Evolutionary conservation across 768 basidiomycete genomes (phyloP).

Genomic region (Suillus hirtellus): DNA sequence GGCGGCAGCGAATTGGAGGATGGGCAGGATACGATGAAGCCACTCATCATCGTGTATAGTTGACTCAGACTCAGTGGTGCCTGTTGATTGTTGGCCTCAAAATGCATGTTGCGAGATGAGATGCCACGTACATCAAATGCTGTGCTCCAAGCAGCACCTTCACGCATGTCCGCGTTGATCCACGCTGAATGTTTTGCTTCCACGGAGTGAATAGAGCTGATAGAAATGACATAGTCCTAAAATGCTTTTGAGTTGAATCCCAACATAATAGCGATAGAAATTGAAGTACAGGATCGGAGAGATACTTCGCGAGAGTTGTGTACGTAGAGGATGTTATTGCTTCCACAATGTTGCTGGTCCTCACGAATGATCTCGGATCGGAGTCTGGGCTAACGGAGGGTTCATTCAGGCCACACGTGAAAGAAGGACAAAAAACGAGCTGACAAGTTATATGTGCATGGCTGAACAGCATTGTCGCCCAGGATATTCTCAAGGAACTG

Average conservation of each 20-base stretch:
- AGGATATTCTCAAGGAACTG: slow-evolving; percentile 47
- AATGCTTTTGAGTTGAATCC: slow-evolving; percentile 1
- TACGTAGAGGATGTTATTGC: slow-evolving; percentile 57
- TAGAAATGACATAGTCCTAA: slow-evolving; percentile 48
- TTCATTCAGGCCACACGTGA: slow-evolving; percentile 1
- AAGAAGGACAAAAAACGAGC: slow-evolving; percentile 18
- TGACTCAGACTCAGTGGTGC: slow-evolving; percentile 43
- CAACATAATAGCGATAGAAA: slow-evolving; percentile 29
- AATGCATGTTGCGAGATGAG: slow-evolving; percentile 29
- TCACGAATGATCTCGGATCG: slow-evolving; percentile 49
- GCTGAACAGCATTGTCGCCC: slow-evolving; percentile 43
- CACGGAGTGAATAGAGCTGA: slow-evolving; percentile 55
- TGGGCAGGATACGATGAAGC: slow-evolving; percentile 57
- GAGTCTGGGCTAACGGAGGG: slow-evolving; percentile 40
- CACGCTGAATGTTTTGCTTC: slow-evolving; percentile 68
- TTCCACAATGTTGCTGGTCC: slow-evolving; percentile 53
- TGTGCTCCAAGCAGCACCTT: slow-evolving; percentile 54
- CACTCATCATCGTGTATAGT: slow-evolving; percentile 39
- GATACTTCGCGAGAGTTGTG: slow-evolving; percentile 50
- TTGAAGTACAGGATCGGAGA: slow-evolving; percentile 41
- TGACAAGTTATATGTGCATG: slow-evolving; percentile 66
- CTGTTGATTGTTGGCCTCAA: slow-evolving; percentile 28
- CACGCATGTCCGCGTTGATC: slow-evolving; percentile 51
- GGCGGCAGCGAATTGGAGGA: slow-evolving; percentile 48
- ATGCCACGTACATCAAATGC: slow-evolving; percentile 53